Conservation (phyloP, 805 yeast genomes). For the Kazachstania martiniae region DNA sequence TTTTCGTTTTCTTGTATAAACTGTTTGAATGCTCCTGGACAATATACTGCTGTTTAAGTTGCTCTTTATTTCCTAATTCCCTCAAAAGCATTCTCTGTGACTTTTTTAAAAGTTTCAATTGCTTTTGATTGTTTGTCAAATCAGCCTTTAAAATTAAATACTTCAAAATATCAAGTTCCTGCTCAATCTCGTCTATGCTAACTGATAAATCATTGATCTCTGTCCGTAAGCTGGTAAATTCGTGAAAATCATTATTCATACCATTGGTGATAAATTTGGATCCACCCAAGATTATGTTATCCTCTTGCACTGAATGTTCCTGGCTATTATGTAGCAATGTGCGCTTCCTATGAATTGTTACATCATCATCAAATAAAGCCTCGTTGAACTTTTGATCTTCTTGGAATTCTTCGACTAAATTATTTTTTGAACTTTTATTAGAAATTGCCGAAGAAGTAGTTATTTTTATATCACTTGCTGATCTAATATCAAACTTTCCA, state of each 20-base stretch:
- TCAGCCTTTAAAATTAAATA: conserved; percentile 75
- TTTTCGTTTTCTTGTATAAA: conserved; percentile 53
- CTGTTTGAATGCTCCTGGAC: conserved; percentile 78
- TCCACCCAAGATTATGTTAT: background rate
- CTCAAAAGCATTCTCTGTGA: conserved; percentile 56
- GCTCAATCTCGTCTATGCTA: conserved; percentile 47
- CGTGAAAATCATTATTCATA: conserved; percentile 1
- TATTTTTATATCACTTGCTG: conserved; percentile 8
- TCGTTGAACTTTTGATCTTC: background rate
- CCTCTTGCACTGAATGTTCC: background rate
- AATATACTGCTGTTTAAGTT: conserved; percentile 67
- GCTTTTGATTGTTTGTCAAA: conserved; percentile 63
- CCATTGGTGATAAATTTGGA: conserved; percentile 1
- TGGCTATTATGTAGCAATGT: background rate
- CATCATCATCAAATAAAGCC: background rate
- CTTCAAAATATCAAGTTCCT: conserved; percentile 53
- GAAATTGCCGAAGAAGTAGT: background rate
- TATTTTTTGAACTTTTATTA: background rate
- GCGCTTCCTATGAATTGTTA: too few relatives aligned
- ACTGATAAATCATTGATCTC: conserved; percentile 49
- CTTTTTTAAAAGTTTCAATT: conserved; percentile 54
- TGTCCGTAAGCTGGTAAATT: conserved; percentile 36
- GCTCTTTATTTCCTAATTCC: conserved; percentile 64
- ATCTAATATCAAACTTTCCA: conserved; percentile 2
- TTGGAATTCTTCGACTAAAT: background rate